These are phyloP conservation scores for Torulaspora franciscae DNA, from an alignment of 805 yeast genomes.

Conservation along the genomic window DNA sequence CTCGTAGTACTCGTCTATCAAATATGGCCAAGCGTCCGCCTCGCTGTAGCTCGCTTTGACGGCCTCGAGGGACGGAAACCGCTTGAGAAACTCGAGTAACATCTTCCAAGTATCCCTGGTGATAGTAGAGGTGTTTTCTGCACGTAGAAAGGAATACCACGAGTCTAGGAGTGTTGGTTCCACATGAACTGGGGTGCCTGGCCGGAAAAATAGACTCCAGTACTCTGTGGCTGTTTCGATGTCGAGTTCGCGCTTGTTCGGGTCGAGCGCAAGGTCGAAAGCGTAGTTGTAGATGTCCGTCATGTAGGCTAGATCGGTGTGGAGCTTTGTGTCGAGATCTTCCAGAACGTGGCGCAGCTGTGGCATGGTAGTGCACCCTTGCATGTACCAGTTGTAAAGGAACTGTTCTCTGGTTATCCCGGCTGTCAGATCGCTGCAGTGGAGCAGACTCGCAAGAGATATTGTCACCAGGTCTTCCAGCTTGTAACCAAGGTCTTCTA, in stretches of 20 bases:
- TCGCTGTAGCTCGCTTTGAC: conserved; percentile 60
- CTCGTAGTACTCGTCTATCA: conserved; percentile 80
- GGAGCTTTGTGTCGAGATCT: conserved; percentile 35
- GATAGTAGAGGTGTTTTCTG: conserved; percentile 44
- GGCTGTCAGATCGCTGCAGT: conserved; percentile 31
- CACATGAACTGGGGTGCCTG: conserved; percentile 15
- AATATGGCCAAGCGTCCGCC: conserved; percentile 86
- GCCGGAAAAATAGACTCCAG: conserved; percentile 64
- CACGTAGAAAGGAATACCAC: conserved; percentile 56
- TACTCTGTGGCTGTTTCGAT: conserved; percentile 63
- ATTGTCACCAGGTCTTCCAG: conserved; percentile 73
- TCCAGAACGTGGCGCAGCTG: conserved; percentile 46
- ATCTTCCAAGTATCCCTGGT: conserved; percentile 81
- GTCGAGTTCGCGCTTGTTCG: conserved; percentile 50
- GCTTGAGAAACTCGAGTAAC: conserved; percentile 61
- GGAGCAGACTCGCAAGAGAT: conserved; percentile 63
- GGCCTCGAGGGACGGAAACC: conserved; percentile 47
- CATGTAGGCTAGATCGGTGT: conserved; percentile 41
- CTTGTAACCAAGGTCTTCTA: conserved; percentile 60
- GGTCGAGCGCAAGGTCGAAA: conserved; percentile 60
- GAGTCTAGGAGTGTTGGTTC: conserved; percentile 38
- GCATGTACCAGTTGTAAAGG: conserved; percentile 22
- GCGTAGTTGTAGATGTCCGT: conserved; percentile 64
- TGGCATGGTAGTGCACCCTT: conserved; percentile 32
- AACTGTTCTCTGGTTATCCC: conserved; percentile 25